Percentiles rank a stretch among this genome's conserved stretches.
These are phyloP conservation scores for Populus alba DNA, from an alignment of 345 rosid species.

Conservation along the genomic window DNA sequence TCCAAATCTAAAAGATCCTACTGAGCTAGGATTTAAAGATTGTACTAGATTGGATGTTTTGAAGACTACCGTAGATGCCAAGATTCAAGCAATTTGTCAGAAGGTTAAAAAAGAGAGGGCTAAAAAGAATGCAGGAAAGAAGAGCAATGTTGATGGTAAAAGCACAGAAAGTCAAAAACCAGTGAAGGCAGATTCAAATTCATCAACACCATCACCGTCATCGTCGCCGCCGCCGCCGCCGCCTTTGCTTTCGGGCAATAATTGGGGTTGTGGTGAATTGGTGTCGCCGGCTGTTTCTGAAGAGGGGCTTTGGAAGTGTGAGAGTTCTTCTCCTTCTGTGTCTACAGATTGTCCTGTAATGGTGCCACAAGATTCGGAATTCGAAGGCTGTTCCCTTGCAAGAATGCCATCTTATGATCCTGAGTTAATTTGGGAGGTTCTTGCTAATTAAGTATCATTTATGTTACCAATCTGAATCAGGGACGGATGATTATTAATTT, in stretches of 20 bases:
- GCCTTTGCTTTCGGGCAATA: slow-evolving; percentile 37
- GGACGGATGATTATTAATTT: not conserved
- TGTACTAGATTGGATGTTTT: slow-evolving; percentile 51
- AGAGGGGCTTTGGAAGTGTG: slow-evolving; percentile 48
- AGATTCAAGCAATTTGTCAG: slow-evolving; percentile 86
- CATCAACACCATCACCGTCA: slow-evolving; percentile 32
- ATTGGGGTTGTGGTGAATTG: slow-evolving; percentile 37
- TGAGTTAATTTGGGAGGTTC: slow-evolving; percentile 89
- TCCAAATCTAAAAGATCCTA: slow-evolving; percentile 68
- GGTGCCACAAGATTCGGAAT: slow-evolving; percentile 33
- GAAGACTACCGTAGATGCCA: slow-evolving; percentile 70
- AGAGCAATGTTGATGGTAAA: slow-evolving; percentile 7
- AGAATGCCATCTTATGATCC: slow-evolving; percentile 90
- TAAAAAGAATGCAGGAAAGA: slow-evolving; percentile 45
- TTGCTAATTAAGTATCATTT: slow-evolving; percentile 49
- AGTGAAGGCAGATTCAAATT: slow-evolving; percentile 30
- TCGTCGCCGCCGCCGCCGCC: slow-evolving; percentile 30
- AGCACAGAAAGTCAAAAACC: slow-evolving; percentile 9
- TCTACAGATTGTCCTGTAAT: slow-evolving; percentile 30
- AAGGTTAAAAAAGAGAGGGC: slow-evolving; percentile 64
- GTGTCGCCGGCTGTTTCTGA: slow-evolving; percentile 38
- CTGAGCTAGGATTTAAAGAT: slow-evolving; percentile 59
- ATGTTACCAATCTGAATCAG: not conserved
- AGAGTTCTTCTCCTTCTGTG: slow-evolving; percentile 47
- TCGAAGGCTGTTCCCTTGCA: slow-evolving; percentile 60